These are phyloP conservation scores for Macroventuria anomochaeta DNA, from an alignment of 2,329 filamentous ascomycete species.

Conservation along the genomic window DNA sequence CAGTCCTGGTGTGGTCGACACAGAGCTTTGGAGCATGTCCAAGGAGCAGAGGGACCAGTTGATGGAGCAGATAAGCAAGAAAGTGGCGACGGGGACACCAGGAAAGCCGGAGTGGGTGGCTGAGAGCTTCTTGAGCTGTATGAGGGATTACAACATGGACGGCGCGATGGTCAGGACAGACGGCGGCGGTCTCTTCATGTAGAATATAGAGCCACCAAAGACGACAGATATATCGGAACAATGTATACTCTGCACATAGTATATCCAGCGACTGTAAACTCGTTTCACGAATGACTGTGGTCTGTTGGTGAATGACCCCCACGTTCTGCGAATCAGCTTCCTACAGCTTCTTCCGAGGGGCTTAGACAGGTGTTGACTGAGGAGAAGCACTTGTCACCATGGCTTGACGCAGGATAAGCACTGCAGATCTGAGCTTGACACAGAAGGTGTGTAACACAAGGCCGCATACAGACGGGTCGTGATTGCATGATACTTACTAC, in stretches of 20 bases:
- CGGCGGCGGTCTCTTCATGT: constrained; percentile 44
- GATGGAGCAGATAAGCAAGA: constrained; percentile 27
- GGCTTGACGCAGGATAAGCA: constrained; percentile 13
- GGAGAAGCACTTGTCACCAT: constrained; percentile 7
- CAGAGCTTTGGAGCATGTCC: constrained; percentile 51
- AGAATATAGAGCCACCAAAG: neutral
- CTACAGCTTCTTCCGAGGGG: neutral
- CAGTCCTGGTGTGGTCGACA: constrained; percentile 60
- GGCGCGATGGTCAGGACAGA: constrained; percentile 55
- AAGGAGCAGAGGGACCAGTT: constrained; percentile 34
- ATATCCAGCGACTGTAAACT: neutral
- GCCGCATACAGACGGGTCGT: neutral
- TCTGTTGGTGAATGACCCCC: constrained; percentile 1
- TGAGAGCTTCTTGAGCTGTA: constrained; percentile 57
- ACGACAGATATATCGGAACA: neutral
- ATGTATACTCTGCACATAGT: neutral
- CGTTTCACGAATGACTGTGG: constrained; percentile 1
- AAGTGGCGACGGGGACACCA: constrained; percentile 36
- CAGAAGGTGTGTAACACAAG: neutral
- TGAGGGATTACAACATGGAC: constrained; percentile 57
- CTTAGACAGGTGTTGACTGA: neutral
- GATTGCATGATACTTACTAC: neutral
- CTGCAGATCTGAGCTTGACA: constrained; percentile 13
- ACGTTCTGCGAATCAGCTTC: neutral
- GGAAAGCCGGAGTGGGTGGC: constrained; percentile 43